Percentiles rank a stretch among this genome's conserved stretches.
phyloP scores from a whole-genome alignment of 805 yeast species.

The Ogataea polymorpha region DNA sequence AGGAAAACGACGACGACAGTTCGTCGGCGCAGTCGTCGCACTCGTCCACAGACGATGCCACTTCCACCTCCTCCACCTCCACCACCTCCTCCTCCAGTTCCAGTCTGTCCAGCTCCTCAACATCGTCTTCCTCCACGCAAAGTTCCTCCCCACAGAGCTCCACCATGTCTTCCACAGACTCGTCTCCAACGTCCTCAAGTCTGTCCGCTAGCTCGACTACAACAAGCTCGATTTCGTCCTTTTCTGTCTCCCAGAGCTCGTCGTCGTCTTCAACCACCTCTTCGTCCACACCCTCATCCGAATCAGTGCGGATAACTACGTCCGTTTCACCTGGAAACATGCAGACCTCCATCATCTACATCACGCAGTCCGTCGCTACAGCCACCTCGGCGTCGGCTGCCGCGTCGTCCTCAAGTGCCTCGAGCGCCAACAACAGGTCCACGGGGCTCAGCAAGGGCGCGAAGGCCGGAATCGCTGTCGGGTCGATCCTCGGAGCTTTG shows the following conservation, averaged over 20 bases:
- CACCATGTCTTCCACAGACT: conserved; percentile 4
- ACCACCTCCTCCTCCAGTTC: conserved; percentile 16
- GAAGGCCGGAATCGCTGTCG: conserved; percentile 36
- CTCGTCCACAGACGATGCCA: too few relatives aligned
- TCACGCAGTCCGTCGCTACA: conserved; percentile 25
- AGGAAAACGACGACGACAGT: conserved; percentile 6
- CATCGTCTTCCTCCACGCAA: conserved; percentile 18
- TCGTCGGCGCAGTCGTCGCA: conserved; percentile 4
- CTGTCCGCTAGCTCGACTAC: conserved; percentile 11
- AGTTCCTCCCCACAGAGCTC: conserved; percentile 10
- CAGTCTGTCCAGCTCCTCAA: conserved; percentile 13
- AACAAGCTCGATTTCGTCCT: conserved; percentile 4
- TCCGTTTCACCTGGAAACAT: conserved; percentile 24
- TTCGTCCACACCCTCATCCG: conserved; percentile 8
- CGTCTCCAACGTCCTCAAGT: conserved; percentile 3
- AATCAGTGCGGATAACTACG: conserved; percentile 15
- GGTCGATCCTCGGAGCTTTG: conserved; percentile 27
- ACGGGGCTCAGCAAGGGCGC: conserved; percentile 30
- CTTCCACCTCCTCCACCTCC: conserved; percentile 14
- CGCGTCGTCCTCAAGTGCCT: conserved; percentile 11
- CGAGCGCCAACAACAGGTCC: conserved; percentile 7
- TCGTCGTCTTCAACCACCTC: conserved; percentile 4
- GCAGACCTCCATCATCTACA: conserved; percentile 22
- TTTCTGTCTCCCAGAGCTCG: conserved; percentile 1
- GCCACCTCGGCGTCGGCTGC: conserved; percentile 16